A percentile compares a stretch with the other conserved stretches of the same genome.
phyloP scores from a whole-genome alignment of 2,329 filamentous ascomycete species.

The Pseudogymnoascus pannorum region DNA sequence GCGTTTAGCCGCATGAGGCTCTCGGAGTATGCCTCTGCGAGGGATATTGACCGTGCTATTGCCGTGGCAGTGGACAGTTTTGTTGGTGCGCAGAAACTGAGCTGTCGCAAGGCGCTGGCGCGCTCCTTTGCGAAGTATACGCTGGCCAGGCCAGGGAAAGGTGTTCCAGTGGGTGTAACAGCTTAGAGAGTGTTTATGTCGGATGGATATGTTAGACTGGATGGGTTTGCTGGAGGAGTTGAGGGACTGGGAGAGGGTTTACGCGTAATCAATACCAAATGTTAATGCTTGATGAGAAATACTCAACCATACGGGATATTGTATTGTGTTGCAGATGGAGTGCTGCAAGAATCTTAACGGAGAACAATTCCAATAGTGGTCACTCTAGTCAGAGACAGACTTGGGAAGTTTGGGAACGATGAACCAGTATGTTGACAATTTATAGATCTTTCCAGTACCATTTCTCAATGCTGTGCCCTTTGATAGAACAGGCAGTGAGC shows the following conservation, averaged over 20 bases:
- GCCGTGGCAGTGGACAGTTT: slow-evolving; percentile 95
- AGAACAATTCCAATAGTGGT: not conserved
- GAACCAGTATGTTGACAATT: not conserved
- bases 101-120: slow-evolving; percentile 91
- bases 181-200: not conserved
- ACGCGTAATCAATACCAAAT: slow-evolving; percentile 1
- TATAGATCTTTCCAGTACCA: not conserved
- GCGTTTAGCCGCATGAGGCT: slow-evolving; percentile 96
- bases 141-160: slow-evolving; percentile 31
- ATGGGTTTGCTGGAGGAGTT: slow-evolving; percentile 5
- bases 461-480: not conserved
- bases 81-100: slow-evolving; percentile 92
- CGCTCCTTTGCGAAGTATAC: slow-evolving; percentile 96
- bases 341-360: not conserved
- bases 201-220: not conserved
- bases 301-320: not conserved
- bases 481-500: not conserved
- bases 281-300: slow-evolving; percentile 8
- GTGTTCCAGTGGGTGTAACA: not conserved
- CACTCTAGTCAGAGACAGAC: not conserved
- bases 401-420: not conserved
- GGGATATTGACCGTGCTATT: slow-evolving; percentile 94
- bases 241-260: not conserved
- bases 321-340: not conserved
- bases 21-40: slow-evolving; percentile 84